Conservation (phyloP, 352 stramenopile genomes). For the Globisporangium canariense region DNA sequence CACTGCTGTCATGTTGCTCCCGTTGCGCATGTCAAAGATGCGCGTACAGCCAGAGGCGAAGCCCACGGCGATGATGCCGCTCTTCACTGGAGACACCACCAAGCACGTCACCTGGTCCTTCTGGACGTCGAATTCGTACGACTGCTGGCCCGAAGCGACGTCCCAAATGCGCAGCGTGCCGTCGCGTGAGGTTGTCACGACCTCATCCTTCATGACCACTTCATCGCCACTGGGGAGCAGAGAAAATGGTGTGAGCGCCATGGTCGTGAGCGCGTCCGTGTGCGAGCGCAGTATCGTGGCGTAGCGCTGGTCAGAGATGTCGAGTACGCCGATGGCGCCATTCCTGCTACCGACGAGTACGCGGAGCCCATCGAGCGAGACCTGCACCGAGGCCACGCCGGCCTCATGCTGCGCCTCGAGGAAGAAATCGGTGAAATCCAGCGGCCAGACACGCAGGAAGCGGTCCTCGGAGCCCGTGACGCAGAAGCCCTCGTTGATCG, state of each 20-base stretch:
- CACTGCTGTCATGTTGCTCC: constrained; percentile 23
- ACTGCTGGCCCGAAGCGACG: constrained; percentile 47
- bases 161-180: constrained; percentile 87
- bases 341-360: constrained; percentile 69
- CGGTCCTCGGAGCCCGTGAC: constrained; percentile 85
- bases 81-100: constrained; percentile 31
- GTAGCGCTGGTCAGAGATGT: constrained; percentile 83
- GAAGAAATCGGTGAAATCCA: constrained; percentile 92
- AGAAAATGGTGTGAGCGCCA: constrained; percentile 24
- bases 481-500: constrained; percentile 88
- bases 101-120: constrained; percentile 63
- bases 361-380: constrained; percentile 77
- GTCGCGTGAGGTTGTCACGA: constrained; percentile 72
- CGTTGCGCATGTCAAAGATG: constrained; percentile 71
- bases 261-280: constrained; percentile 37
- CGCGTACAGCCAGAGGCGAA: constrained; percentile 82
- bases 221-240: not conserved
- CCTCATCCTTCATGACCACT: constrained; percentile 21
- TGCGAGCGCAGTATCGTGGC: constrained; percentile 80
- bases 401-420: constrained; percentile 86
- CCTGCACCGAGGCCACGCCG: constrained; percentile 54
- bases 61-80: constrained; percentile 58
- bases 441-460: constrained; percentile 89
- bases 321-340: constrained; percentile 82
- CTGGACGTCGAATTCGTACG: constrained; percentile 83